phyloP scores from a whole-genome alignment of 2,329 filamentous ascomycete species.

The Sporothrix mexicana region DNA sequence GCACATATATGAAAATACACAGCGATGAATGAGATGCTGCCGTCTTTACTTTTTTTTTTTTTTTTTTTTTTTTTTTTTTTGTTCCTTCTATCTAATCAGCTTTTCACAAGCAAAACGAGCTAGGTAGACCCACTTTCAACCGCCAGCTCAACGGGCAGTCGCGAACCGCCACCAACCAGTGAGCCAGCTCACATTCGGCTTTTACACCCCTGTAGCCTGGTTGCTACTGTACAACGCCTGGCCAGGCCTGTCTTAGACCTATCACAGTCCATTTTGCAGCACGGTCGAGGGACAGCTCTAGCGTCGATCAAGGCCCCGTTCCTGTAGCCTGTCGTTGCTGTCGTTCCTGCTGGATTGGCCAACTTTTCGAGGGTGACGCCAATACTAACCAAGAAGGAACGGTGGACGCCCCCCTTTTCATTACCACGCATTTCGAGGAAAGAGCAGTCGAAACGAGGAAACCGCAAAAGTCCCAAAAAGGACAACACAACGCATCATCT shows the following conservation, averaged over 20 bases:
- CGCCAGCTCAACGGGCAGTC: constrained; percentile 13
- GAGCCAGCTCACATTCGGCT: not conserved
- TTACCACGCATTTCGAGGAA: not conserved
- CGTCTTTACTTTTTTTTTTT: not conserved
- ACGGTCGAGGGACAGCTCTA: constrained; percentile 4
- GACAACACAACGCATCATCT: constrained; percentile 20
- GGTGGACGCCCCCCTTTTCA: constrained; percentile 21
- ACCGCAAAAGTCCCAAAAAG: constrained; percentile 11
- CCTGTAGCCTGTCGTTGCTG: no score
- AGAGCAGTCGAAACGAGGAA: constrained; percentile 3
- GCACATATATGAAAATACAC: not conserved
- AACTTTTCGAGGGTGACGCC: constrained; percentile 23
- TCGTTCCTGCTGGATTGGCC: constrained; percentile 5
- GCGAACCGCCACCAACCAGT: constrained; percentile 9
- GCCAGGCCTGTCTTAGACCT: not conserved
- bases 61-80: not conserved
- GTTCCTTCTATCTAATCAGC: not conserved
- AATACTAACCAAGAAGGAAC: not conserved
- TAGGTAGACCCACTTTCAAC: constrained; percentile 11
- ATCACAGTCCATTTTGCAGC: not conserved
- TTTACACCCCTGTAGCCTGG: not conserved
- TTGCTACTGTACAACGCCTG: not conserved
- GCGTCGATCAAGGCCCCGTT: not conserved
- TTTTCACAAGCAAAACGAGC: constrained; percentile 24
- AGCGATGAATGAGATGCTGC: not conserved